Evolutionary conservation across 352 stramenopile species (phyloP), one percentile per base, ranked within the genome.

Genomic region (Blastocystis sp.): DNA sequence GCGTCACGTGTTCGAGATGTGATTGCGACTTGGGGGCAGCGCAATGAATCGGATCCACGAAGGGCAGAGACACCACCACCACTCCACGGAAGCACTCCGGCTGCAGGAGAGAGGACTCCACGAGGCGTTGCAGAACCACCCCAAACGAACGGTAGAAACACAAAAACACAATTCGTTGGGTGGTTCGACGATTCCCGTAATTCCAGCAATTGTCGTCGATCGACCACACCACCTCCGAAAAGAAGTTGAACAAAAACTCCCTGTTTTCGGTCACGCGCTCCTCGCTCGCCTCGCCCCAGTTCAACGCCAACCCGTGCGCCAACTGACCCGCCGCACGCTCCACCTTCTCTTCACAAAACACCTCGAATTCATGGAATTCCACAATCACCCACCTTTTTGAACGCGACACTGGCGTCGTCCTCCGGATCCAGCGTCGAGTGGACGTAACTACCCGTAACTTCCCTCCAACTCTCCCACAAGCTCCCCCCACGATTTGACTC

Each of bases 201-300:
- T n/a, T 35, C 26, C 69, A 37, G 26, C 35, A 62, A 63, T 80
- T 62, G 13, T 37, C 12, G 9, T 80, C 37, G 50, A 60, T 61
- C 29, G 69, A 80, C 69, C 69, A 80, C 55, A 80, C 24, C 29
- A 80, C 26, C 4, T 26, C 50, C 37, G 69, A 80, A 62, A 80
- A 80, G 35, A 63, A 80, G 31, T 80, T 80, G 29, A 3, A 80
- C 31, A 80, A 61, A 62, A 62, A 80, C 24, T 63, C 35, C 13
- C 69, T 37, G n/a, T 80, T 80, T 80, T 80, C 69, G 9, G 33
- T 19, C 9, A 80, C 24, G 50, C 12, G 10, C 1, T 60, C n/a
- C 1, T 62, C 29, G 16, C 19, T 13, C 13, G 24, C 45, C 29
- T 37, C 37, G 24, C 19, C 26, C 21, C 31, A 39, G 63, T 80